phyloP scores from a whole-genome alignment of 495 filamentous ascomycete genomes.

The Penicillium atrosanguineum region DNA sequence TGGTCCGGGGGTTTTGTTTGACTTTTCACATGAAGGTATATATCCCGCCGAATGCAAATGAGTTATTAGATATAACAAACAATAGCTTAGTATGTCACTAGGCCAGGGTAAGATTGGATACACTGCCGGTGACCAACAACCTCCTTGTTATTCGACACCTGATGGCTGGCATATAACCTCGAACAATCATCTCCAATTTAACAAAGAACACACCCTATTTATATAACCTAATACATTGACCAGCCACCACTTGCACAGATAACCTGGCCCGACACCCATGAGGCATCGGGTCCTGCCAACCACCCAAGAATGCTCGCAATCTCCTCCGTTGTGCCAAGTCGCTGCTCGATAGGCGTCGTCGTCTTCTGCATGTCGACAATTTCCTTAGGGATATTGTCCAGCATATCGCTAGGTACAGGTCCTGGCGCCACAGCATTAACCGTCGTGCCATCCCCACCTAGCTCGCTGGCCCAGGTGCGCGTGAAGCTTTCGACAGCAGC shows the following conservation, averaged over 20 bases:
- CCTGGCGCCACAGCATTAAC: conserved; percentile 36
- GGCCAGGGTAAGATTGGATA: no score
- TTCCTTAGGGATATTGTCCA: conserved; percentile 31
- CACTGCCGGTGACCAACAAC: no score
- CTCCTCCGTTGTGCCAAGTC: conserved; percentile 52
- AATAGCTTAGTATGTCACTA: no score
- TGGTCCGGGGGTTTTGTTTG: no score
- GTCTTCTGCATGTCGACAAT: conserved; percentile 30
- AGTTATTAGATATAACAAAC: no score
- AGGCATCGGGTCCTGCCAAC: conserved; percentile 41
- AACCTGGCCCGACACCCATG: conserved; percentile 60
- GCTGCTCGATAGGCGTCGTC: conserved; percentile 36
- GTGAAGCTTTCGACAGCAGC: conserved; percentile 45
- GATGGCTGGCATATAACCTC: no score
- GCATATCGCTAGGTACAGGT: conserved; percentile 36
- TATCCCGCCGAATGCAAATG: no score
- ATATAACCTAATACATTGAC: no score
- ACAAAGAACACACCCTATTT: no score
- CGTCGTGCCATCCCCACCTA: conserved; percentile 39
- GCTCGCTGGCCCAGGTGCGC: conserved; percentile 37
- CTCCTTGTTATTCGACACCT: no score
- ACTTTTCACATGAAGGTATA: no score
- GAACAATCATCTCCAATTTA: no score
- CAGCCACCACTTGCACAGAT: conserved; percentile 55
- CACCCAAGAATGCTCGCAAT: conserved; percentile 53